Conservation (phyloP, 768 basidiomycete genomes). For the Leccinum imitatum region DNA sequence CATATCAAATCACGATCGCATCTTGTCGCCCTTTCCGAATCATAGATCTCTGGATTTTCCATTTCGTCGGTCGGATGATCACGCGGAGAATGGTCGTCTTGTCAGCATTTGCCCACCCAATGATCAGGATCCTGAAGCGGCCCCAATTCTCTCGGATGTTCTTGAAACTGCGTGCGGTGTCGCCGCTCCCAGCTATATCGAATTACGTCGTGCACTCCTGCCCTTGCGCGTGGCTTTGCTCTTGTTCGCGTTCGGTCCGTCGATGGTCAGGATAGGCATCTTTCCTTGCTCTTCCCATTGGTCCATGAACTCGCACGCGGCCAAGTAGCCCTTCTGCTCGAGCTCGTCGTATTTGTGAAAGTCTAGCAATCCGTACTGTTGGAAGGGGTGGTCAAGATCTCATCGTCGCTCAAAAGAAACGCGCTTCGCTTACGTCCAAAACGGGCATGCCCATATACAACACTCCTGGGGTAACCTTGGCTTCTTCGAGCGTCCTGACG, state of each 20-base stretch:
- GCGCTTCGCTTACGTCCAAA: slow-evolving; percentile 59
- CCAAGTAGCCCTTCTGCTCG: slow-evolving; percentile 74
- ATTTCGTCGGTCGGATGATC: too few relatives aligned
- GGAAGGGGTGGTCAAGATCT: slow-evolving; percentile 3
- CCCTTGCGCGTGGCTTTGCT: slow-evolving; percentile 61
- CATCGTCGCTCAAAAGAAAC: background rate
- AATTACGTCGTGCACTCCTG: slow-evolving; percentile 75
- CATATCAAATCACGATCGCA: too few relatives aligned
- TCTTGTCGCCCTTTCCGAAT: too few relatives aligned
- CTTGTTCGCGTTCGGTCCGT: slow-evolving; percentile 46
- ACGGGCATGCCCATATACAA: slow-evolving; percentile 96
- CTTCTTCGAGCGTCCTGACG: slow-evolving; percentile 92
- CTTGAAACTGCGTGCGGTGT: too few relatives aligned
- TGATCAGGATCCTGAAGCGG: too few relatives aligned
- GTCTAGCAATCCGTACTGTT: slow-evolving; percentile 86
- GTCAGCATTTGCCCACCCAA: too few relatives aligned
- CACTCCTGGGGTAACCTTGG: slow-evolving; percentile 86
- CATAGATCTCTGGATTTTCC: too few relatives aligned
- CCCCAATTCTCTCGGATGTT: too few relatives aligned
- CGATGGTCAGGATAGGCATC: slow-evolving; percentile 73
- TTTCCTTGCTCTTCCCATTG: slow-evolving; percentile 82
- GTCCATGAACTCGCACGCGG: slow-evolving; percentile 67
- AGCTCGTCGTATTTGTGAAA: slow-evolving; percentile 90
- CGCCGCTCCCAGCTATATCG: slow-evolving; percentile 37
- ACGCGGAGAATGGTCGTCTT: too few relatives aligned